phyloP scores from a whole-genome alignment of 352 stramenopile genomes.

The Globisporangium parvum region DNA sequence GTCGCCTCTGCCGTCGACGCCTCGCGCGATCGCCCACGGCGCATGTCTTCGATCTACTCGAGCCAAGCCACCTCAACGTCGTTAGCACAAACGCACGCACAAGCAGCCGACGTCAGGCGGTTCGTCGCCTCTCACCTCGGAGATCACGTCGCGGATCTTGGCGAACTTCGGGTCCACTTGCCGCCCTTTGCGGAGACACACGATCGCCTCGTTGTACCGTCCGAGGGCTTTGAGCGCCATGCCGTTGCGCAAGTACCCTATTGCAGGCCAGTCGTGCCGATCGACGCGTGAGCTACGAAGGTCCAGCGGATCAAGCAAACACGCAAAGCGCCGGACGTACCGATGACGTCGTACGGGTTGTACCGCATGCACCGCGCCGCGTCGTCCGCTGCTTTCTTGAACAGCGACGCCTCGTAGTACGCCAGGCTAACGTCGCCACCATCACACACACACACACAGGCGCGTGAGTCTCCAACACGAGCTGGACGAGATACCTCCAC shows the following conservation, averaged over 20 bases:
- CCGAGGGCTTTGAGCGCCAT: slow-evolving; percentile 86
- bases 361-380: slow-evolving; percentile 88
- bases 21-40: slow-evolving; percentile 16
- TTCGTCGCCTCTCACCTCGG: slow-evolving; percentile 22
- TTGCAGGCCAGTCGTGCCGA: not conserved
- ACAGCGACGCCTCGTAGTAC: slow-evolving; percentile 57
- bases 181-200: slow-evolving; percentile 53
- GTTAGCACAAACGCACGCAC: too few relatives aligned
- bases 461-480: not conserved
- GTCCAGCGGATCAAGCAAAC: not conserved
- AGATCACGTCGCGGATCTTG: slow-evolving; percentile 51
- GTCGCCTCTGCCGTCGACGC: slow-evolving; percentile 21
- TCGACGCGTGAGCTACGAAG: not conserved
- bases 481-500: not conserved
- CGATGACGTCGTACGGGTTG: slow-evolving; percentile 92
- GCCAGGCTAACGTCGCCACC: slow-evolving; percentile 48
- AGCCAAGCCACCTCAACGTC: not conserved
- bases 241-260: slow-evolving; percentile 89
- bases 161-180: slow-evolving; percentile 69
- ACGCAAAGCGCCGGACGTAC: slow-evolving; percentile 8
- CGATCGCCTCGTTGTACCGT: slow-evolving; percentile 66
- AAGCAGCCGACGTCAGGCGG: not conserved
- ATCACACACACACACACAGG: not conserved
- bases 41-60: slow-evolving; percentile 12
- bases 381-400: slow-evolving; percentile 86